Conservation (phyloP, 2,329 filamentous ascomycete species). For the Trichoderma hamatum region DNA sequence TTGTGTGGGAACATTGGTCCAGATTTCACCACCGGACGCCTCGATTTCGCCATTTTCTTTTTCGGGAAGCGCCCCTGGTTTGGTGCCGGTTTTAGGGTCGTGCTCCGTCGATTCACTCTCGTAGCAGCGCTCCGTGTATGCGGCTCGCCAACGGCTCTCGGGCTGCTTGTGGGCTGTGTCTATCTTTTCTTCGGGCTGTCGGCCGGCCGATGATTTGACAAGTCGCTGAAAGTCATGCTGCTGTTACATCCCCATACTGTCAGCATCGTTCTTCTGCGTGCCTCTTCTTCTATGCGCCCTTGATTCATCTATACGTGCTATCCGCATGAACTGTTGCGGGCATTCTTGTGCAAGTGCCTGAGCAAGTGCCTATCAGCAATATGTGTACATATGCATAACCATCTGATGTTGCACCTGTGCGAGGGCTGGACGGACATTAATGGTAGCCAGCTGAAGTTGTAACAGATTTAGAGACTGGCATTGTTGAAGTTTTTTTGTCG, state of each 20-base stretch:
- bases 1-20: neutral
- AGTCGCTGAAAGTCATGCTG: neutral
- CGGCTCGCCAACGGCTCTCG: slow-evolving; percentile 7
- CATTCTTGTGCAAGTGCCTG: neutral
- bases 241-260: neutral
- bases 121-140: neutral
- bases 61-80: neutral
- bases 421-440: too few relatives aligned
- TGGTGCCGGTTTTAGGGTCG: neutral
- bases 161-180: neutral
- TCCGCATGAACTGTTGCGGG: too few relatives aligned
- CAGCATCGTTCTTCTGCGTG: neutral
- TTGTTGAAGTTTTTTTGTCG: too few relatives aligned
- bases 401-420: neutral
- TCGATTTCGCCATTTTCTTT: slow-evolving; percentile 21
- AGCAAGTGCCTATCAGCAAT: neutral
- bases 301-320: too few relatives aligned
- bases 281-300: neutral
- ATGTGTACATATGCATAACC: neutral
- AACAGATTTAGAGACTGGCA: neutral
- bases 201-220: neutral
- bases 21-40: slow-evolving; percentile 11
- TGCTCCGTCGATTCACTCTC: neutral
- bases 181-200: slow-evolving; percentile 11
- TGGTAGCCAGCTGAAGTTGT: neutral